These are phyloP conservation scores for Firmiana major DNA, from an alignment of 345 rosid genomes.

Conservation along the genomic window DNA sequence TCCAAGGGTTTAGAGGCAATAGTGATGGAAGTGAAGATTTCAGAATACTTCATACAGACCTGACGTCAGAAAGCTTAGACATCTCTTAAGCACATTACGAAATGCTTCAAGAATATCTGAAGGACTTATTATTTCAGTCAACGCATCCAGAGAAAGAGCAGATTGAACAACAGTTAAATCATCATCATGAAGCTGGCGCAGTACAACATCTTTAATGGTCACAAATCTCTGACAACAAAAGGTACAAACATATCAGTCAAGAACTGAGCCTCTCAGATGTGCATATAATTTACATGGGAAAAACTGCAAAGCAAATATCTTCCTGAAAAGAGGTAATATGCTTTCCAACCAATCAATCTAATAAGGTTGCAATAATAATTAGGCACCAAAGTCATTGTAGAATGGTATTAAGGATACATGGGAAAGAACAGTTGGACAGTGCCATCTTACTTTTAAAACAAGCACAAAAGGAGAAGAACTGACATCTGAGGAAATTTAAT, in stretches of 20 bases:
- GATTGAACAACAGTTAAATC: conserved; percentile 77
- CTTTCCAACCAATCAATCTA: not conserved
- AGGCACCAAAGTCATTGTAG: not conserved
- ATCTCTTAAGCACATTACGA: conserved; percentile 48
- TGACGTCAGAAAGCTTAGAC: conserved; percentile 41
- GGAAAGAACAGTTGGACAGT: not conserved
- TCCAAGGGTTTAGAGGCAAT: not conserved
- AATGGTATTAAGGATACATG: no score
- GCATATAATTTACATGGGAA: not conserved
- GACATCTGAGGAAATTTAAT: not conserved
- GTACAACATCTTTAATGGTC: conserved; percentile 58
- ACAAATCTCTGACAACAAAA: conserved; percentile 51
- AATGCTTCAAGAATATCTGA: conserved; percentile 58
- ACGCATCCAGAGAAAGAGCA: conserved; percentile 60
- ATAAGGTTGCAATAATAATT: not conserved
- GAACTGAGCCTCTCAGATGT: not conserved
- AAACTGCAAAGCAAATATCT: not conserved
- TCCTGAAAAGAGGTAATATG: not conserved
- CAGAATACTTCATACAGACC: conserved; percentile 37
- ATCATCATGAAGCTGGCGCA: conserved; percentile 72
- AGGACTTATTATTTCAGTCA: conserved; percentile 47
- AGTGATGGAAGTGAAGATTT: not conserved
- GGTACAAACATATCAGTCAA: not conserved
- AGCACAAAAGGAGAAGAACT: not conserved
- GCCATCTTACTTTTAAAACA: not conserved